Evolutionary conservation across 208 protist genomes (phyloP), one percentile per base, ranked within the genome.

Genomic region (Entamoeba histolytica): DNA sequence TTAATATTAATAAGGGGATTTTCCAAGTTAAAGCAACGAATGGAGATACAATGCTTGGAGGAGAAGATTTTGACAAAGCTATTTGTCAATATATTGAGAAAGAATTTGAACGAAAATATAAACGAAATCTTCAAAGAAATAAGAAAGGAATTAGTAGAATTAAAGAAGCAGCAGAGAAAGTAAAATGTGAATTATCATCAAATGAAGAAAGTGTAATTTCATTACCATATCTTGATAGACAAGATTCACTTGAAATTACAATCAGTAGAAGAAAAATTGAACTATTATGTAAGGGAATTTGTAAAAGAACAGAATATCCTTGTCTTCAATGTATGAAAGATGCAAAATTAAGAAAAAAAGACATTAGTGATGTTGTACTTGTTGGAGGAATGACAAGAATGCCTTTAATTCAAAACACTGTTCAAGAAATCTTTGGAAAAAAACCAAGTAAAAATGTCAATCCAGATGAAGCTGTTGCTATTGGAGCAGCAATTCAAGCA

Each of bases 391-490:
- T 98, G 98, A 98, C 98, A 49, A 96, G 99, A 93, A 98, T 99
- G 96, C 98, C 98, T 69, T 97, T 49, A 2, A 96, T 97, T 17
- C 94, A 95, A 50, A 49, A 97, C 69, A 93, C 94, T 5, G 97
- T 98, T 47, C 96, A 97, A 94, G 94, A 97, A 28, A 95, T 98
- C 93, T 99, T 99, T 94, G 95, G 57, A 6, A 96, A 97, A 91
- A 96, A 98, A 93, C 97, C 98, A 92, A 98, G 96, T 96, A 98
- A 98, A 94, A 97, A 97, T 78, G 98, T 99, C 93, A 99, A 99
- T 96, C 98, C 99, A 17, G 99, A 99, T 95, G 99, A 99, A 96
- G 98, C 98, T 35, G 98, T 99, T n/a, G 99, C 99, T 10, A 97
- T 99, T 44, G 98, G 99, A 93, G 99, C 99, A 31, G 98, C 98